A percentile compares a stretch with the other conserved stretches of the same genome.
These are phyloP conservation scores for Lactarius indigo DNA, from an alignment of 768 basidiomycete genomes.

Conservation along the genomic window DNA sequence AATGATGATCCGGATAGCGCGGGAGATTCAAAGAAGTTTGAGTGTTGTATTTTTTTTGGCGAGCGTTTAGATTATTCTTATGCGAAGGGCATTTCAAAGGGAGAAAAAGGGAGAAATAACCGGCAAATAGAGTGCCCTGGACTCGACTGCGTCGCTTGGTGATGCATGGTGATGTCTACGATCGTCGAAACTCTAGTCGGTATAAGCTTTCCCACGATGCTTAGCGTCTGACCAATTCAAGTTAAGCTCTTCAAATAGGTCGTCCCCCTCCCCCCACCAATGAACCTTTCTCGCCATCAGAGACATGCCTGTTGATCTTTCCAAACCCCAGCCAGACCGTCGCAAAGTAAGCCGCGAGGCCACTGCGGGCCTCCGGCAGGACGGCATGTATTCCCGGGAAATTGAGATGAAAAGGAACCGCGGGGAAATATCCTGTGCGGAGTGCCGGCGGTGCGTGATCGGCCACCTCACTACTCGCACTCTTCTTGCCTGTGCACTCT, in stretches of 20 bases:
- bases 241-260: conserved; percentile 20
- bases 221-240: not conserved
- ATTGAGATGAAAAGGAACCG: conserved; percentile 70
- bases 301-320: conserved; percentile 54
- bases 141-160: not conserved
- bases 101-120: not conserved
- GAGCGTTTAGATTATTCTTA: not conserved
- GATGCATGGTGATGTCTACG: not conserved
- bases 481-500: conserved; percentile 4
- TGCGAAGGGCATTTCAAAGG: not conserved
- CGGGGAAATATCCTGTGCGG: conserved; percentile 75
- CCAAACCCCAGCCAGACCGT: conserved; percentile 42
- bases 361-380: conserved; percentile 47
- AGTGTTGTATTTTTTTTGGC: not conserved
- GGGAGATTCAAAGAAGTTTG: not conserved
- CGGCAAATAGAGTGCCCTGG: too few relatives aligned
- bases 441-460: conserved; percentile 69
- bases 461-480: conserved; percentile 17
- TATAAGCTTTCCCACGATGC: conserved; percentile 4
- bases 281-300: conserved; percentile 9
- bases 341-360: conserved; percentile 49
- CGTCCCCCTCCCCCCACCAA: not conserved
- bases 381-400: conserved; percentile 56
- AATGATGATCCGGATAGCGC: conserved; percentile 3
- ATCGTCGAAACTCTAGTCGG: not conserved